Evolutionary conservation across 345 rosid genomes (phyloP), one percentile per base, ranked within the genome.

Genomic region (Eutrema japonicum): DNA sequence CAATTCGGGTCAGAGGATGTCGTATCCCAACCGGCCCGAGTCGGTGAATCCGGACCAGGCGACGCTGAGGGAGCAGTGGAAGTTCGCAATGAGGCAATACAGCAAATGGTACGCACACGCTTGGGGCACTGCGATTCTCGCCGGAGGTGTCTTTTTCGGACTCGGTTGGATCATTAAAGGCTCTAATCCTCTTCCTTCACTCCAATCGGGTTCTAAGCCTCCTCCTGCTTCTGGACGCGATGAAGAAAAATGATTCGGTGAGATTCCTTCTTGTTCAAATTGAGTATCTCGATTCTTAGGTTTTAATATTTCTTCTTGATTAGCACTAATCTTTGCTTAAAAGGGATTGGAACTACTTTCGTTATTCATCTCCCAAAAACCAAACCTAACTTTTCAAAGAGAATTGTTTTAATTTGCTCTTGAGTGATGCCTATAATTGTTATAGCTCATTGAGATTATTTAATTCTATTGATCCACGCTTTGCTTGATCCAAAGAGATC

Each of bases 71-170:
- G 98, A 92, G 73, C 97, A 94, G 50, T 94, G 96, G 96, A 88
- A 83, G 78, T 91, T 62, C 67, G 97, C 93, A 8, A 87, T 82
- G 4, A 68, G 78, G 78, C 93, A 91, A 84, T 94, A 88, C 71
- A 87, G 93, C 49, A 78, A 55, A 65, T 88, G 96, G 96, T 88
- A 91, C 74, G 84, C 93, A 16, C 95, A 88, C 55, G 97, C 96
- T 5, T 89, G 97, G 98, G 97, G 97, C 2, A 82, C 96, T 5
- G 96, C 93, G 26, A 91, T 94, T 72, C 84, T 94, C 41, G 97
- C 96, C 4, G 96, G 93, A 0, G 72, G 86, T 5, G 79, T 96
- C 4, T 94, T 94, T 80, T 94, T 85, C 30, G 96, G 95, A 13
- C 85, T 94, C 1, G 95, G 97, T 11, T 94, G 95, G 96, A 41